Percentiles rank a stretch among this genome's conserved stretches.
These are phyloP conservation scores for Ceratocystis colombiana DNA, from an alignment of 2,329 filamentous ascomycete genomes.

Conservation along the genomic window DNA sequence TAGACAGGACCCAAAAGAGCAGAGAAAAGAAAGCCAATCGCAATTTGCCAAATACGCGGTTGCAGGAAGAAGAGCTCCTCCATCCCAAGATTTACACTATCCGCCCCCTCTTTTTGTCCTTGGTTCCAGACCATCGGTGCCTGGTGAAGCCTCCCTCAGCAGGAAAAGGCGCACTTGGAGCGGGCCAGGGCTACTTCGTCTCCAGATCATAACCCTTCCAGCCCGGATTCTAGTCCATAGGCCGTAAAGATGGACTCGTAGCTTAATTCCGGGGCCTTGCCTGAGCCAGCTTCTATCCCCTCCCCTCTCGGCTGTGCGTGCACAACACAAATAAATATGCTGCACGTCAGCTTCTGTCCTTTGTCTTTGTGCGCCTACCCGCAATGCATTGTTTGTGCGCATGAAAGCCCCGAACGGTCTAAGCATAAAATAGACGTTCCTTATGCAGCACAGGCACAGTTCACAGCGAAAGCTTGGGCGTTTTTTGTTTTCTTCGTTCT, in stretches of 20 bases:
- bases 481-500: neutral
- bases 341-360: neutral
- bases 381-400: slow-evolving; percentile 14
- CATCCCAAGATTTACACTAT: neutral
- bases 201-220: neutral
- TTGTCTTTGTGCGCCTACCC: slow-evolving; percentile 1
- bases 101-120: neutral
- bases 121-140: neutral
- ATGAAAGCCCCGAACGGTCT: neutral
- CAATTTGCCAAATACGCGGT: neutral
- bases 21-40: slow-evolving; percentile 2
- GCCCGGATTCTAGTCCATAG: too few relatives aligned
- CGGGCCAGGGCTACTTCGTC: neutral
- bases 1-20: neutral
- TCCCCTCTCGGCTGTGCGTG: neutral
- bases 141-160: neutral
- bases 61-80: neutral
- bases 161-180: neutral
- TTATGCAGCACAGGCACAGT: slow-evolving; percentile 11
- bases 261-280: too few relatives aligned
- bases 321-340: neutral
- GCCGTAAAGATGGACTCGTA: too few relatives aligned
- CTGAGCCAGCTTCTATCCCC: too few relatives aligned
- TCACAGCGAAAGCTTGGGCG: neutral
- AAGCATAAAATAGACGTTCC: neutral